A percentile compares a stretch with the other conserved stretches of the same genome.
Conservation (phyloP, 345 rosid species). For the Carallia pectinifolia region DNA sequence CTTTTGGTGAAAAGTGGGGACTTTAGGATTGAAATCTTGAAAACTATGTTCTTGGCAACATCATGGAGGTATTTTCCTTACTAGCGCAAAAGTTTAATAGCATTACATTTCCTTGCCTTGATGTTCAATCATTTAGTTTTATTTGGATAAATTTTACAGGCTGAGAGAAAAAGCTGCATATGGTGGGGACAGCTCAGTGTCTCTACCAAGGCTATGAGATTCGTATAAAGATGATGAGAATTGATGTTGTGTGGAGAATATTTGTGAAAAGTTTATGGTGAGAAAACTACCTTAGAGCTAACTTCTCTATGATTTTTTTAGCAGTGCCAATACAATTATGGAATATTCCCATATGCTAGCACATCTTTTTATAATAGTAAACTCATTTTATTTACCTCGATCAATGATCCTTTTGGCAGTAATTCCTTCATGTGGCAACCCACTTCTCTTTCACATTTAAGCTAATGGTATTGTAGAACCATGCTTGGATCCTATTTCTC, state of each 20-base stretch:
- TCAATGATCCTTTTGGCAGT: too few relatives aligned
- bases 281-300: constrained; percentile 38
- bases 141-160: constrained; percentile 22
- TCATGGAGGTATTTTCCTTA: not conserved
- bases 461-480: not conserved
- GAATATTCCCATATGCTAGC: constrained; percentile 34
- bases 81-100: not conserved
- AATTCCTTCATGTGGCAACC: constrained; percentile 13
- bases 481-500: not conserved
- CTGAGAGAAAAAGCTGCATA: constrained; percentile 11
- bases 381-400: too few relatives aligned
- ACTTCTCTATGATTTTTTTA: constrained; percentile 40
- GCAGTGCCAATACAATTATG: constrained; percentile 32
- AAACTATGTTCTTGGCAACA: constrained; percentile 2
- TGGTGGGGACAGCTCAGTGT: constrained; percentile 22
- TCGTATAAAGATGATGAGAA: constrained; percentile 34
- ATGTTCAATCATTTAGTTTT: constrained; percentile 14
- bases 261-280: constrained; percentile 25
- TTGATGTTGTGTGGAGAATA: constrained; percentile 45
- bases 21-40: too few relatives aligned
- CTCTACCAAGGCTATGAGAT: constrained; percentile 22
- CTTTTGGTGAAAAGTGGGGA: too few relatives aligned
- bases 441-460: constrained; percentile 2
- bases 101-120: constrained; percentile 6
- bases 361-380: constrained; percentile 12